Base-by-base conservation (phyloP, 805 yeast species). In the Hyphopichia homilentoma region DNA sequence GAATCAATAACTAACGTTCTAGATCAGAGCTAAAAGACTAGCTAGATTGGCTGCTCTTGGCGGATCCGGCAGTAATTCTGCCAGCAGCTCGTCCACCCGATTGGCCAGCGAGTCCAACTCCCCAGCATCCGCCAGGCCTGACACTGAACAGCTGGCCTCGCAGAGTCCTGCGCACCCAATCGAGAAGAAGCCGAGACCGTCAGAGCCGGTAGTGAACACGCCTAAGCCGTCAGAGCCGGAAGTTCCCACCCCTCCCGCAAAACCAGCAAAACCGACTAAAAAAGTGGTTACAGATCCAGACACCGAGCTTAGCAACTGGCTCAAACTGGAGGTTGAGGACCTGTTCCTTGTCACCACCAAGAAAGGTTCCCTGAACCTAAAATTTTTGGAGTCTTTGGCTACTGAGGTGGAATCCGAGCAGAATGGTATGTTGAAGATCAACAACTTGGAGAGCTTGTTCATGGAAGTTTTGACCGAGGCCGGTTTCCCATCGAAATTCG, bases 381-480 rank as follows among this genome's bases (percentile, higher is more conserved):
- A 50, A 4, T 50, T 44, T 20, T 39, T 63, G 17, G 48, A 48
- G 5, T 44, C 59, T 4, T 37, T 57, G 26, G 41, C 49, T 6
- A 40, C 45, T 9, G 65, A 60, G n/a, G 30, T 50, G 8, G 44
- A 35, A 15, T 28, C 30, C 4, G 37, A 33, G 20, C 24, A 39
- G 14, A 22, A 34, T n/a, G 25, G 39, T 4, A 8, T 35, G 2
- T 45, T 71, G 4, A 36, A 44, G 6, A 44, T 45, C 8, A 65
- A 61, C 21, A 47, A 54, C 15, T 48, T 76, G 21, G 87, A 80
- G 41, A 59, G 70, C 6, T 59, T 71, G 2, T 68, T 78, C 34
- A 65, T 79, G 52, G 83, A 79, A 38, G 50, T 74, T 14, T 54
- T 80, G 27, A 67, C 80, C 2, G 84, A 78, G 35, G 45, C 54